Conservation (phyloP, 2,329 filamentous ascomycete species). For the Dactylellina cionopaga region DNA sequence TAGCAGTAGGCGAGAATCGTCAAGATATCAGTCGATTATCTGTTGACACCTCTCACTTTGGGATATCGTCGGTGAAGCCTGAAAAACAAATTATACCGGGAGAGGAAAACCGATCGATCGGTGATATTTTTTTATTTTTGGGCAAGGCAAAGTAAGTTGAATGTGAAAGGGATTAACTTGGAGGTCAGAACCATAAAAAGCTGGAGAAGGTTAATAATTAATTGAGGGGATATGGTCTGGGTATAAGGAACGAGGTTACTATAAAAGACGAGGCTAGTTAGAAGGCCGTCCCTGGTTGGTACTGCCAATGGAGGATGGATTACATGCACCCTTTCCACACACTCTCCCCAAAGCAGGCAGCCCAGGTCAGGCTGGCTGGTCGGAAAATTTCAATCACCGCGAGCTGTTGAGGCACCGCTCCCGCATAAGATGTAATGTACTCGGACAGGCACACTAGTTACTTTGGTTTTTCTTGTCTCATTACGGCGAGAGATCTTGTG, state of each 20-base stretch:
- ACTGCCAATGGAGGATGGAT: conserved; percentile 50
- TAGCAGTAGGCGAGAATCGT: conserved; percentile 14
- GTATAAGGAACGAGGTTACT: conserved; percentile 46
- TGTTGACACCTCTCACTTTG: conserved; percentile 32
- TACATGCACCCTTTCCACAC: conserved; percentile 35
- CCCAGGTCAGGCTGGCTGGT: conserved; percentile 15
- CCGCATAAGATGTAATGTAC: not conserved
- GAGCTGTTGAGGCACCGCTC: conserved; percentile 10
- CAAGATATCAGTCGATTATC: conserved; percentile 52
- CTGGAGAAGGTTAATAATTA: conserved; percentile 48
- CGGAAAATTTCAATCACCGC: conserved; percentile 47
- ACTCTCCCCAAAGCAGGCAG: conserved; percentile 39
- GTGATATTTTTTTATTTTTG: conserved; percentile 53
- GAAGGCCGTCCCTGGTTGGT: conserved; percentile 48
- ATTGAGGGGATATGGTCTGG: conserved; percentile 50
- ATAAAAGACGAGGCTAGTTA: conserved; percentile 52
- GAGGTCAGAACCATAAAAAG: conserved; percentile 38
- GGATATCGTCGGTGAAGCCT: conserved; percentile 28
- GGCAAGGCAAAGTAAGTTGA: conserved; percentile 30
- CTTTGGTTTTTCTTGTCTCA: conserved; percentile 27
- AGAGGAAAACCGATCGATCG: conserved; percentile 40
- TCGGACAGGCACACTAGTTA: not conserved
- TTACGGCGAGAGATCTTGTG: conserved; percentile 34
- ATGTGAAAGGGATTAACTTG: conserved; percentile 34
- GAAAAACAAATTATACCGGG: conserved; percentile 47